A percentile compares a stretch with the other conserved stretches of the same genome.
phyloP scores from a whole-genome alignment of 2,329 filamentous ascomycete species.

The Aspergillus awamori region DNA sequence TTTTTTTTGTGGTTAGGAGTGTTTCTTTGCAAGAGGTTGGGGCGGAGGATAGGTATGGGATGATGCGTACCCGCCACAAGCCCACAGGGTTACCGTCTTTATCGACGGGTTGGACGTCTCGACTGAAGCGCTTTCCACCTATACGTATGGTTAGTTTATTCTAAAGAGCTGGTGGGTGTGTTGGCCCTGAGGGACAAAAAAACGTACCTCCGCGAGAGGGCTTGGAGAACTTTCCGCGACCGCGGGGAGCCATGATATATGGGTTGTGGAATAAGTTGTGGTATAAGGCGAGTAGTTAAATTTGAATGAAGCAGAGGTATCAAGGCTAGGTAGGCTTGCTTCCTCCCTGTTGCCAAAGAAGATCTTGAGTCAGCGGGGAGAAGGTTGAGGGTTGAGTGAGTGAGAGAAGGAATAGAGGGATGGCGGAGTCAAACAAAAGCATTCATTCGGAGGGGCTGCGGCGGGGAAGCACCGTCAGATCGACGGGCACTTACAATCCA shows the following conservation, averaged over 20 bases:
- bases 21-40: neutral
- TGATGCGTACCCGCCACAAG: slow-evolving; percentile 74
- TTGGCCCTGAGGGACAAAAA: neutral
- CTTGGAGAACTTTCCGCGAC: slow-evolving; percentile 93
- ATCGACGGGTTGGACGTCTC: slow-evolving; percentile 84
- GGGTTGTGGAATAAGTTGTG: neutral
- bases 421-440: no score
- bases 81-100: slow-evolving; percentile 84
- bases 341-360: no score
- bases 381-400: no score
- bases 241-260: slow-evolving; percentile 55
- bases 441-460: neutral
- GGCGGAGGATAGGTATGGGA: neutral
- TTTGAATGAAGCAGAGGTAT: neutral
- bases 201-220: slow-evolving; percentile 81
- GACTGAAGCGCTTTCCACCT: slow-evolving; percentile 96
- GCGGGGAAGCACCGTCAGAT: neutral
- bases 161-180: neutral
- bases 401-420: no score
- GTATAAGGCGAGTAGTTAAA: no score
- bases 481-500: neutral
- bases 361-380: neutral
- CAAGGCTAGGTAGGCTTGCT: no score
- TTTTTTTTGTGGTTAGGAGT: neutral
- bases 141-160: slow-evolving; percentile 1